Percentiles rank a stretch among this genome's conserved stretches.
Evolutionary conservation across 2,329 filamentous ascomycete genomes (phyloP).

Genomic region (Sodiomyces alkalinus): DNA sequence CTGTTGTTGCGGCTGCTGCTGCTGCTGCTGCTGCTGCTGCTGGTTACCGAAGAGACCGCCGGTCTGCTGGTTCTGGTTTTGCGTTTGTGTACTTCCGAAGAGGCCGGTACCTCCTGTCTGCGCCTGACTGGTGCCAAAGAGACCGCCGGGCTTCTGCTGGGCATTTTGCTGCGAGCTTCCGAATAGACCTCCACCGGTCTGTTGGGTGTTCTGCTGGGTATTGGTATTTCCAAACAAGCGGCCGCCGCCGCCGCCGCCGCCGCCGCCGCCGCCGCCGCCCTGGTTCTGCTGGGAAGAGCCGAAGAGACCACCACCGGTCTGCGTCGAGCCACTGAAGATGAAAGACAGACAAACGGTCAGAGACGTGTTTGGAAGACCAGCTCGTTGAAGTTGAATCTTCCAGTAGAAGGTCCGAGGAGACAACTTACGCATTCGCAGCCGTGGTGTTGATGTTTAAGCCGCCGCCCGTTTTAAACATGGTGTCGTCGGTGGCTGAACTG

Average conservation of each 20-base stretch:
- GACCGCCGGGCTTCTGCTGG: conserved; percentile 3
- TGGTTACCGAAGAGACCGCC: conserved; percentile 6
- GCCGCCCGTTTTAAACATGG: conserved; percentile 16
- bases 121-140: conserved; percentile 20
- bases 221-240: too few relatives aligned
- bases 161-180: conserved; percentile 8
- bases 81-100: too few relatives aligned
- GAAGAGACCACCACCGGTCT: conserved; percentile 22
- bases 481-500: too few relatives aligned
- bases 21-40: conserved; percentile 8
- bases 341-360: too few relatives aligned
- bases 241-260: conserved; percentile 1
- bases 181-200: conserved; percentile 9
- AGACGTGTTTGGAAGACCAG: too few relatives aligned
- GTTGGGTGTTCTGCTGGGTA: conserved; percentile 5
- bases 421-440: conserved; percentile 43
- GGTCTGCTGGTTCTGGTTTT: conserved; percentile 8
- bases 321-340: too few relatives aligned
- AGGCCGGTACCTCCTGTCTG: too few relatives aligned
- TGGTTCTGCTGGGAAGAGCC: conserved; percentile 14
- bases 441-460: conserved; percentile 50
- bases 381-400: too few relatives aligned
- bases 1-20: too few relatives aligned
- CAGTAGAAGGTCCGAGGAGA: too few relatives aligned
- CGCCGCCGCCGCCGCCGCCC: conserved; percentile 1